Conservation (phyloP, 331 rosid species). For the Cydonia oblonga region DNA sequence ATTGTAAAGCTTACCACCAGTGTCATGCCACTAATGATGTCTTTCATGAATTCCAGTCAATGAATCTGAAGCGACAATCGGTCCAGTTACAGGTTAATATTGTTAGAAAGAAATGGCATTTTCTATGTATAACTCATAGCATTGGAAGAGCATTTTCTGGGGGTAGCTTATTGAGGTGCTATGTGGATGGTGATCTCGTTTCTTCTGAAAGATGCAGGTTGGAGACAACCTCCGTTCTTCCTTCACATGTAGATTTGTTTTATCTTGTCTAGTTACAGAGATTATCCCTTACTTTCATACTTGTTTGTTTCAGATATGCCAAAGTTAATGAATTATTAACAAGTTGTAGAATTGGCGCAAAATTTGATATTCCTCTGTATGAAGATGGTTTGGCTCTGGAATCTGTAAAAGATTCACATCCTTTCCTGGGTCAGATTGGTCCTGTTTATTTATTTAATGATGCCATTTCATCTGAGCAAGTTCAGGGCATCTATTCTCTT, state of each 20-base stretch:
- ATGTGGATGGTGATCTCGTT: conserved; percentile 80
- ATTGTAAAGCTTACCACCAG: conserved; percentile 5
- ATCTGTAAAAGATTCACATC: conserved; percentile 55
- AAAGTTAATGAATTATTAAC: conserved; percentile 70
- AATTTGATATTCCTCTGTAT: conserved; percentile 37
- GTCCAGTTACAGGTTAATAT: conserved; percentile 57
- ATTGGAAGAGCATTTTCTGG: conserved; percentile 97
- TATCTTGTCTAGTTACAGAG: not conserved
- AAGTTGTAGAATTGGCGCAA: conserved; percentile 75
- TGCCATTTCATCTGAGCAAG: conserved; percentile 81
- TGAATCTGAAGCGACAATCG: conserved; percentile 71
- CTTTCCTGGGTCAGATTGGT: conserved; percentile 90
- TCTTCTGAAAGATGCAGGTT: conserved; percentile 99
- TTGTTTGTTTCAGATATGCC: conserved; percentile 64
- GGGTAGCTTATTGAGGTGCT: conserved; percentile 86
- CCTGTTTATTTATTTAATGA: conserved; percentile 81
- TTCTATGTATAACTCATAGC: conserved; percentile 86
- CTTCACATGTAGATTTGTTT: not conserved
- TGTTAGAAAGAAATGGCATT: conserved; percentile 81
- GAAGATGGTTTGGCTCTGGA: conserved; percentile 53
- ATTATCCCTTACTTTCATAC: conserved; percentile 9
- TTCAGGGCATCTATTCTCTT: conserved; percentile 67
- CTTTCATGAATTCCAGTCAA: conserved; percentile 41
- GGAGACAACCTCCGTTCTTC: conserved; percentile 7
- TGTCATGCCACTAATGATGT: conserved; percentile 13